phyloP scores from a whole-genome alignment of 345 rosid genomes.

The Acer negundo region DNA sequence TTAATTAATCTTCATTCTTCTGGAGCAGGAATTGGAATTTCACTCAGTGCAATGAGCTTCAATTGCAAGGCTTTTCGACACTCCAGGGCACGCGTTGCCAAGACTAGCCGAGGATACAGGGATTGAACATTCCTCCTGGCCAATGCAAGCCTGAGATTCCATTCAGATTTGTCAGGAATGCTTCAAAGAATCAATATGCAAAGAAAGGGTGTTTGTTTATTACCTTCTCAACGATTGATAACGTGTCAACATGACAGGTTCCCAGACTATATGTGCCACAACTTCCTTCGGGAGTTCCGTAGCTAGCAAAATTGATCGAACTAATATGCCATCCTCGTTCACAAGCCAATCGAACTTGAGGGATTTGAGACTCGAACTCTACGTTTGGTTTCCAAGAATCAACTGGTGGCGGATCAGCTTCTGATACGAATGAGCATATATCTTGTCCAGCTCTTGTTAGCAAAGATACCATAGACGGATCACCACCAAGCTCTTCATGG shows the following conservation, averaged over 20 bases:
- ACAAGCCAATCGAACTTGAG: conserved; percentile 52
- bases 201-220: conserved; percentile 15
- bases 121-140: conserved; percentile 48
- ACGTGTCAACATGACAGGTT: conserved; percentile 42
- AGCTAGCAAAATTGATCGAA: conserved; percentile 55
- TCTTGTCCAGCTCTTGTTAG: conserved; percentile 46
- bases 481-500: conserved; percentile 69
- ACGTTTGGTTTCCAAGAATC: conserved; percentile 49
- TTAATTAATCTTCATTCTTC: background rate
- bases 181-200: background rate
- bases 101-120: conserved; percentile 39
- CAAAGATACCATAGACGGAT: conserved; percentile 52
- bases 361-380: conserved; percentile 30
- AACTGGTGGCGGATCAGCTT: conserved; percentile 51
- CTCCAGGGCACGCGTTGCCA: conserved; percentile 51
- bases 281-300: conserved; percentile 57
- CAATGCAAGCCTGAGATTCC: conserved; percentile 54
- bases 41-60: conserved; percentile 48
- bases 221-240: conserved; percentile 44
- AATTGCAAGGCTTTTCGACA: conserved; percentile 44
- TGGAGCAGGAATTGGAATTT: conserved; percentile 1
- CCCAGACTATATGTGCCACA: conserved; percentile 52
- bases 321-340: conserved; percentile 60
- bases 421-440: conserved; percentile 52
- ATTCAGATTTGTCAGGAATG: conserved; percentile 16